Evolutionary conservation across 768 basidiomycete species (phyloP), one percentile per base, ranked within the genome.

Genomic region (Tylopilus rubrobrunneus): DNA sequence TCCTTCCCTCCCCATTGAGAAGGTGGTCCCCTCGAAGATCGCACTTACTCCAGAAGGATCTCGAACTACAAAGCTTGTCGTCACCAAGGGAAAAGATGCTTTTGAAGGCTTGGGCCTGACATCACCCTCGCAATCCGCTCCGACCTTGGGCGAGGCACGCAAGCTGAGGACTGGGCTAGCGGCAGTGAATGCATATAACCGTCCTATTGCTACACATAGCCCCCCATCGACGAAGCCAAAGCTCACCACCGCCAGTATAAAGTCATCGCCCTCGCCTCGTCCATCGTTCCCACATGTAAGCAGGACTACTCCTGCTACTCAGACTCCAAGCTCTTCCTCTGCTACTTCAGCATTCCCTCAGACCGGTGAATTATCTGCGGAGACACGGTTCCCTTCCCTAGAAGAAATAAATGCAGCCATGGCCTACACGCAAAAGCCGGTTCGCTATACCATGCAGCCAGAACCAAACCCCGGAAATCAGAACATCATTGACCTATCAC

Each of bases 311-410:
- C 53, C 63, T 39, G 53, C 58, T 44, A 39, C 31, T 33, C 65
- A 62, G 21, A 48, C 48, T 50, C 70, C 76, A 7, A 72, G 69
- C 17, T 75, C 81, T 14, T 67, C 71, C 27, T 53, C 74, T 42
- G 66, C 74, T 25, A 63, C 68, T 8, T 56, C 67, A 10, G 57
- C 66, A 21, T 65, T 76, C 53, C 65, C 63, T 17, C 74, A 73
- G 39, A 62, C 65, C 39, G 74, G 77, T 21, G 74, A 77, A 29
- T 65, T 78, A 23, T 73, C 79, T 41, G 79, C 76, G 17, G 92
- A 94, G 68, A 78, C 83, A 29, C 79, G 90, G 49, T 97, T 90
- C 68, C 94, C 94, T 0, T 89, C 94, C 1, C 73, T 97, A 40
- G 94, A 96, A 66, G 87, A 89, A 55, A 74, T 95, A 7, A 87